phyloP scores from a whole-genome alignment of 345 rosid genomes.

The Lagerstroemia speciosa region DNA sequence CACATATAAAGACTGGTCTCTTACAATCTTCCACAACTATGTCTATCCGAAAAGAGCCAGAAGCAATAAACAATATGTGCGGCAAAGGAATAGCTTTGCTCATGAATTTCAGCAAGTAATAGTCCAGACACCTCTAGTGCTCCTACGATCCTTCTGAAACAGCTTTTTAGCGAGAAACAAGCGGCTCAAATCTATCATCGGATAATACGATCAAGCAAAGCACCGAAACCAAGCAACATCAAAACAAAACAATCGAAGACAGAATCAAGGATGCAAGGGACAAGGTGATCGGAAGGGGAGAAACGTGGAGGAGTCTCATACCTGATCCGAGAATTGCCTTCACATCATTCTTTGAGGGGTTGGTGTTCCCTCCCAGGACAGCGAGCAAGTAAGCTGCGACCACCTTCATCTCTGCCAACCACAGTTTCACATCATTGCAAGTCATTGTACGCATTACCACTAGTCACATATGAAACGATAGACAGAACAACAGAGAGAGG shows the following conservation, averaged over 20 bases:
- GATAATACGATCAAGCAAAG: background rate
- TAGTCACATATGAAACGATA: background rate
- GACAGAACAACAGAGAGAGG: background rate
- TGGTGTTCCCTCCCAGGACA: conserved; percentile 54
- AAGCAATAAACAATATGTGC: background rate
- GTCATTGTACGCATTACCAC: background rate
- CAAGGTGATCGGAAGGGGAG: background rate
- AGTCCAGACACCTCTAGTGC: background rate
- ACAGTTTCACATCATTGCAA: background rate
- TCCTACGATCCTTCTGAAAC: background rate
- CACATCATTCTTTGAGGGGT: conserved; percentile 43
- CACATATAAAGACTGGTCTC: background rate
- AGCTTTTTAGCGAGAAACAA: background rate
- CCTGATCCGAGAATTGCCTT: conserved; percentile 66
- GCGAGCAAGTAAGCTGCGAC: conserved; percentile 71
- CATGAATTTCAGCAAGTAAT: background rate
- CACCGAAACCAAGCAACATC: background rate
- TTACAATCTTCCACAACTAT: background rate
- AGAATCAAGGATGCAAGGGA: background rate
- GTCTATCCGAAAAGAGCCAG: background rate
- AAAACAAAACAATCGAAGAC: background rate
- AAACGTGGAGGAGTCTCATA: conserved; percentile 5
- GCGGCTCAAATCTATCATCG: background rate
- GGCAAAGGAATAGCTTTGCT: background rate
- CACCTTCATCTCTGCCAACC: conserved; percentile 51